Base-by-base conservation (phyloP, 169 alveolate species). In the Plasmodium relictum region DNA sequence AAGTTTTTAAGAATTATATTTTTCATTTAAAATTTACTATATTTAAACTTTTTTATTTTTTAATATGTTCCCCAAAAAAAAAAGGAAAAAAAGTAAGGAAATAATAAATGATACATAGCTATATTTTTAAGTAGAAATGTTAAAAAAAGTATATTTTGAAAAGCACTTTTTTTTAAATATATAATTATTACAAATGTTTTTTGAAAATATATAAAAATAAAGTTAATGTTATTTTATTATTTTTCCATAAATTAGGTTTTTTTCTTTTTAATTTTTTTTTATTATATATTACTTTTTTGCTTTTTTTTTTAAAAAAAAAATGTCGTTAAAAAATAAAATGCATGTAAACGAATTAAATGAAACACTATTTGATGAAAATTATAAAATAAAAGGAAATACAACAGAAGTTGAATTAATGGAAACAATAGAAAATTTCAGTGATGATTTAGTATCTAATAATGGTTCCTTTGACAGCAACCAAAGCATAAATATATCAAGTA, bases 261-360 rank as follows among this genome's bases (percentile, higher is more conserved):
- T 52, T 68, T 42, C 16, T 68, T 68, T 65, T 65, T 65, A 37
- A n/a, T 65, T 65, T 65, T 65, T 65, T 31, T 48, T 48, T 70
- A 48, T 24, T 52, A 9, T 14, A 8, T 39, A n/a, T 56, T 68
- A 42, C 66, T 45, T 54, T 52, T 65, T 80, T 80, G 37, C 54
- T 31, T 80, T 68, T 68, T 80, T 41, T 18, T 45, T 62, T 62
- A 58, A 18, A 76, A 42, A 42, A 50, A 80, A 70, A 39, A 80
- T 80, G 90, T 66, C 90, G 62, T 26, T 80, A 80, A 80, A 80
- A 68, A 80, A 54, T 48, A 65, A 68, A 80, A 65, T 66, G 78
- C 89, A 68, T 37, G 22, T 80, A 50, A 80, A 80, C 42, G 85
- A 80, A 9, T 31, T 80, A 10, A 80, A 80, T 59, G 39, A 66